Base-by-base conservation (phyloP, 1,139 yeast species). In the Kodamaea sp. region DNA sequence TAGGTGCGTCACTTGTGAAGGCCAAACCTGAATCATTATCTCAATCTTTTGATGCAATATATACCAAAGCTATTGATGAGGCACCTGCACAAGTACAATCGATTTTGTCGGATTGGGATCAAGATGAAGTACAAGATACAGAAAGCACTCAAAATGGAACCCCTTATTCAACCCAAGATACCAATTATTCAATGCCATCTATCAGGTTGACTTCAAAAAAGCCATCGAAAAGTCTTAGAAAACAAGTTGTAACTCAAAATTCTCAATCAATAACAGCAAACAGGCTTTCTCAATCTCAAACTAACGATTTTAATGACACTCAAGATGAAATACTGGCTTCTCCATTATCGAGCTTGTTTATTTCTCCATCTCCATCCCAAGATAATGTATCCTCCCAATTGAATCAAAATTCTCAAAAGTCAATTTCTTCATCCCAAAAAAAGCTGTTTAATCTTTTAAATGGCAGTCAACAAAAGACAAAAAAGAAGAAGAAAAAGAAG, bases 71-170 rank as follows among this genome's bases (percentile, higher is more conserved):
- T 8, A 27, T 52, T n/a, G 33, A 44, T 4, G 28, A 41, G 1
- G 49, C 65, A 1, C 47, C 60, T 2, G 32, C 34, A 2, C 48
- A 53, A 35, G 59, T 64, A 2, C 49, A 53, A 34, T 42, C 51
- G 5, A 46, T 66, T 7, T 31, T 65, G 10, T 47, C 44, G 8
- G 55, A 51, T 8, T 67, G 72, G 72, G 63, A 61, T 33, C 40
- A 34, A 9, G 46, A 41, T 9, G 44, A 39, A 8, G 44, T 32
- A 8, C 39, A 37, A 7, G 29, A 41, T 8, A 30, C 38, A 11
- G 34, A 25, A 2, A 29, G 29, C 15, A 12, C 8, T 4, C 28
- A 26, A 26, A 26, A 10, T 8, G 11, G 39, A 47, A 4, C 51
- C 43, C 34, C 23, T 23, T 34, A 30, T 12, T 40, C 46, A 5